Evolutionary conservation across 305 asterid species (phyloP), one percentile per base, ranked within the genome.

Genomic region (Fraxinus greggii): DNA sequence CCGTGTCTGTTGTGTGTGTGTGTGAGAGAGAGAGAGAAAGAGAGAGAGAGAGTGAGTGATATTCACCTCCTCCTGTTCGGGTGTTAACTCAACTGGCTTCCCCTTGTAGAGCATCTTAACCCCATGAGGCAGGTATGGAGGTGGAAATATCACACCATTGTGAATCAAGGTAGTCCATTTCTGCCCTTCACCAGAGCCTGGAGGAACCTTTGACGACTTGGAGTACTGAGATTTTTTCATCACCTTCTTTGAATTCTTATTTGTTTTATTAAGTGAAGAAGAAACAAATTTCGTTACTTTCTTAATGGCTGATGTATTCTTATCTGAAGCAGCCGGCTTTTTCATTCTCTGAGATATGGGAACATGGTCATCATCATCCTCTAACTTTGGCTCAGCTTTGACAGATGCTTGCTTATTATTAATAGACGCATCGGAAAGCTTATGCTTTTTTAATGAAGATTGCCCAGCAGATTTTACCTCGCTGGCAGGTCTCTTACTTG

Each of bases 71-170:
- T 97, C 99, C 88, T 94, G 99, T 84, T 89, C 93, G 26, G 95
- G 96, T 42, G 98, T 86, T 82, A 97, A 88, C 83, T 86, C 90
- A 59, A 97, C 92, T 0, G 97, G 96, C 88, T 95, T 87, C 79
- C 97, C 95, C 86, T 92, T 94, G 92, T 92, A 94, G 56, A 93
- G 95, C 86, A 97, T 92, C 90, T 91, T 93, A 84, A 97, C 93
- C 81, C 98, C 98, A 48, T 97, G 99, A 77, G 98, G 96, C 86
- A 88, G 89, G 91, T 97, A 97, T n/a, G 97, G 96, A 77, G 99
- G 96, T 1, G 99, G 99, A 85, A 97, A 97, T 75, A 94, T 94
- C 80, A 97, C 94, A 76, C 98, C 99, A 83, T 87, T 97, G 88
- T 97, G 99, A 79, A 88, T 95, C 92, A 97, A 88, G 31, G 95